Evolutionary conservation across 805 yeast genomes (phyloP).

Genomic region (Candida alai): DNA sequence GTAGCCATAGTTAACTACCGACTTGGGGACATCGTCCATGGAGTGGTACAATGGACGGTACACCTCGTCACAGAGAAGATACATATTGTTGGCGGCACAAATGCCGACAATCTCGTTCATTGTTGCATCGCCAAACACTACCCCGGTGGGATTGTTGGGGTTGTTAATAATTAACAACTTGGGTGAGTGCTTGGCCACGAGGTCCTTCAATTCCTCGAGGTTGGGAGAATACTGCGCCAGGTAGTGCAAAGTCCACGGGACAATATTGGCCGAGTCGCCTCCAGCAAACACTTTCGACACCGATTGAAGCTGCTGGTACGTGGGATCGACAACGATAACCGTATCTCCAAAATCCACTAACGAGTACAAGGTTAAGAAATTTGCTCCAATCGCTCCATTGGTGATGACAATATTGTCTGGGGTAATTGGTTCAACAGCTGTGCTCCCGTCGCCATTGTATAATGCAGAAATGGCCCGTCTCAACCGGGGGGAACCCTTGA

Average conservation of each 20-base stretch:
- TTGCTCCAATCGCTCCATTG: constrained; percentile 56
- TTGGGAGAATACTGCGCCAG: constrained; percentile 37
- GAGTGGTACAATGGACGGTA: constrained; percentile 51
- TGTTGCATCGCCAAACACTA: constrained; percentile 32
- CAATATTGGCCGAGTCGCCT: constrained; percentile 25
- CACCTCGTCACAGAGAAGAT: constrained; percentile 49
- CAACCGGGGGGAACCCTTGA: constrained; percentile 42
- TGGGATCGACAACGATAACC: constrained; percentile 46
- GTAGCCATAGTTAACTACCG: constrained; percentile 39
- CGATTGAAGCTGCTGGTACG: constrained; percentile 47
- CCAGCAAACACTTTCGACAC: constrained; percentile 47
- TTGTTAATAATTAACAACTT: constrained; percentile 44
- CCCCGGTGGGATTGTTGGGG: constrained; percentile 48
- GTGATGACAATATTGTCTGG: constrained; percentile 43
- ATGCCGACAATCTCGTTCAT: constrained; percentile 33
- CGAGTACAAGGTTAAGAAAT: constrained; percentile 43
- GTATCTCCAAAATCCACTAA: constrained; percentile 44
- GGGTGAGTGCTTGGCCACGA: constrained; percentile 32
- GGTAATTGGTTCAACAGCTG: constrained; percentile 11
- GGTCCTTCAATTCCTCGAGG: constrained; percentile 23
- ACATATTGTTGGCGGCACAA: constrained; percentile 29
- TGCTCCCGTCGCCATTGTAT: constrained; percentile 22
- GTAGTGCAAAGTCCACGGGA: constrained; percentile 25
- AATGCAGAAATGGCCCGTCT: constrained; percentile 32
- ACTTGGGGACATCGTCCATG: constrained; percentile 26